These are phyloP conservation scores for Saxophila tyrrhenica DNA, from an alignment of 495 filamentous ascomycete genomes.

Conservation along the genomic window DNA sequence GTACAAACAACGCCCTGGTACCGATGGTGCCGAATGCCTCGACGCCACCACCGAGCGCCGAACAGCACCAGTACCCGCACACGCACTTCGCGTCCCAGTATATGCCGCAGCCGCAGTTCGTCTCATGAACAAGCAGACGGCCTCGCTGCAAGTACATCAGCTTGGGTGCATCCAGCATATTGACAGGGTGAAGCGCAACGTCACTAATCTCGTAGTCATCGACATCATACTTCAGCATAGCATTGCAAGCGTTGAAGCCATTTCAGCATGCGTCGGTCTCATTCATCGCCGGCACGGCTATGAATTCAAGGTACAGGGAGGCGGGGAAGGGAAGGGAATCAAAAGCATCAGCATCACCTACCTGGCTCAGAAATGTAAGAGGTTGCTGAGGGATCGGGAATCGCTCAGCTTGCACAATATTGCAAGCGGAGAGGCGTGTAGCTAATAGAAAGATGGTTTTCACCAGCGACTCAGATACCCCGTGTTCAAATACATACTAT, in stretches of 20 bases:
- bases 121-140: slow-evolving; percentile 1
- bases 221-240: neutral
- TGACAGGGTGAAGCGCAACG: too few relatives aligned
- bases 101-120: slow-evolving; percentile 22
- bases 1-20: slow-evolving; percentile 13
- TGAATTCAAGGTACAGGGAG: neutral
- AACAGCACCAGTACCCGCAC: slow-evolving; percentile 12
- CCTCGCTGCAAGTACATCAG: neutral
- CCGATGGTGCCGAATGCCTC: slow-evolving; percentile 16
- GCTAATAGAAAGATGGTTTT: neutral
- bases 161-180: neutral
- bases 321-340: neutral
- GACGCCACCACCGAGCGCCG: slow-evolving; percentile 28
- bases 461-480: neutral
- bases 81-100: slow-evolving; percentile 10
- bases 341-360: slow-evolving; percentile 11
- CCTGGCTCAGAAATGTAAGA: neutral
- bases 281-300: neutral
- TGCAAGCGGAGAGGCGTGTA: too few relatives aligned
- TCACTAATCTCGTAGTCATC: too few relatives aligned
- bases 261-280: neutral
- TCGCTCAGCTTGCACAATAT: too few relatives aligned
- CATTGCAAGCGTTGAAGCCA: slow-evolving; percentile 7
- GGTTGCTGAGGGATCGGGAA: neutral
- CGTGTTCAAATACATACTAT: neutral